Base-by-base conservation (phyloP, 2,329 filamentous ascomycete genomes). In the Pezicula neosporulosa region DNA sequence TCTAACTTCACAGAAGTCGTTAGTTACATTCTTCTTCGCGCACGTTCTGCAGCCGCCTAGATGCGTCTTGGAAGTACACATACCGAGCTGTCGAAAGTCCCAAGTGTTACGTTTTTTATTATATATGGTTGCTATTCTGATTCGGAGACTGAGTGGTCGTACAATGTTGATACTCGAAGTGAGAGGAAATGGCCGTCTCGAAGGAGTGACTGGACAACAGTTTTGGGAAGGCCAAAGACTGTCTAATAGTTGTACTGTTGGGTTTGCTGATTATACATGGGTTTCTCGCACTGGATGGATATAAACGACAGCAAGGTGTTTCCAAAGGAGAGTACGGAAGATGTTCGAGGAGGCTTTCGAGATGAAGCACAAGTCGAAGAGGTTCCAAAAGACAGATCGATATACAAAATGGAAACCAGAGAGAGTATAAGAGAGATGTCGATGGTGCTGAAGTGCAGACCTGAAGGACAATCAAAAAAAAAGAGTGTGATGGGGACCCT, bases 161-260 rank as follows among this genome's bases (percentile, higher is more conserved):
- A 33, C 30, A 33, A 33, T 33, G 50, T 58, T 41, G 53, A 47
- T 52, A 49, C 47, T 56, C 41, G 45, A 51, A 44, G 44, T 38
- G 39, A 53, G 41, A 51, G 56, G 33, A 42, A 60, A 59, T 55
- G 36, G 45, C 44, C 37, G 52, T 49, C 33, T 54, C 44, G 51
- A 69, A 63, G 60, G 68, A 70, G 63, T 64, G 68, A 67, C 63
- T 66, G 62, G 58, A 65, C 63, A 62, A 63, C 64, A 63, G 65
- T 61, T 64, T 63, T 57, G 49, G 53, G 35, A 47, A 47, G 24
- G 43, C 58, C 55, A 53, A 60, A 65, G 57, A 61, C 60, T 66
- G 62, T 68, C 65, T 68, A 65, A 60, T 64, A 64, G 51, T 51
- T 56, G 57, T 61, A 58, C 43, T 49, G 35, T 51, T 55, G 58